These are phyloP conservation scores for Russula brevipes DNA, from an alignment of 768 basidiomycete species.

Conservation along the genomic window DNA sequence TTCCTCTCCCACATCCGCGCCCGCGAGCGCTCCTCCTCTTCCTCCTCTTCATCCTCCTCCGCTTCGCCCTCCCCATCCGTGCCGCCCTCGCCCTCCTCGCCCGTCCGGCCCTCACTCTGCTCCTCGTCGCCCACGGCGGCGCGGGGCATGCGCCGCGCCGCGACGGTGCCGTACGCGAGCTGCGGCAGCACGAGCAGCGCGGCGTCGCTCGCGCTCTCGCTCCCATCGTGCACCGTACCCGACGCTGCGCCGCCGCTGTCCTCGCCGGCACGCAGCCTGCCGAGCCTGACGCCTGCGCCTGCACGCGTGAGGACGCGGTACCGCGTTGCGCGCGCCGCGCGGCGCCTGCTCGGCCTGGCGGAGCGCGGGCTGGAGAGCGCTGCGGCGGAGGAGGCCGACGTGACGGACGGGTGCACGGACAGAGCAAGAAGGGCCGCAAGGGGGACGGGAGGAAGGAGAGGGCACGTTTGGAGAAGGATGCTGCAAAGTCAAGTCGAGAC, in stretches of 20 bases:
- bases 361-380: slow-evolving; percentile 27
- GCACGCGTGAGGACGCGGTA: slow-evolving; percentile 28
- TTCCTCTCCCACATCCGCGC: slow-evolving; percentile 29
- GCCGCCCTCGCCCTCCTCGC: slow-evolving; percentile 18
- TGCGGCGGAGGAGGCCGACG: slow-evolving; percentile 27
- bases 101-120: background rate
- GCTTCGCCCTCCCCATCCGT: slow-evolving; percentile 5
- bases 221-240: background rate
- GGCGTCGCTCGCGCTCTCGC: slow-evolving; percentile 6
- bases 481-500: background rate
- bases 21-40: slow-evolving; percentile 18
- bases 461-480: background rate
- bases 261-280: slow-evolving; percentile 20
- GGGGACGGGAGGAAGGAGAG: slow-evolving; percentile 3
- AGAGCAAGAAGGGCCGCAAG: slow-evolving; percentile 11
- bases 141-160: background rate
- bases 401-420: slow-evolving; percentile 9
- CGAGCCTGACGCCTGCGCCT: slow-evolving; percentile 26
- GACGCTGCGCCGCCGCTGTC: background rate
- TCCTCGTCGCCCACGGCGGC: slow-evolving; percentile 5
- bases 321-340: slow-evolving; percentile 29
- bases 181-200: slow-evolving; percentile 1
- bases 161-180: slow-evolving; percentile 12
- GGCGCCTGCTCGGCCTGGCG: slow-evolving; percentile 28
- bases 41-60: slow-evolving; percentile 2